These are phyloP conservation scores for Orychophragmus violaceus DNA, from an alignment of 345 rosid genomes.

Conservation along the genomic window DNA sequence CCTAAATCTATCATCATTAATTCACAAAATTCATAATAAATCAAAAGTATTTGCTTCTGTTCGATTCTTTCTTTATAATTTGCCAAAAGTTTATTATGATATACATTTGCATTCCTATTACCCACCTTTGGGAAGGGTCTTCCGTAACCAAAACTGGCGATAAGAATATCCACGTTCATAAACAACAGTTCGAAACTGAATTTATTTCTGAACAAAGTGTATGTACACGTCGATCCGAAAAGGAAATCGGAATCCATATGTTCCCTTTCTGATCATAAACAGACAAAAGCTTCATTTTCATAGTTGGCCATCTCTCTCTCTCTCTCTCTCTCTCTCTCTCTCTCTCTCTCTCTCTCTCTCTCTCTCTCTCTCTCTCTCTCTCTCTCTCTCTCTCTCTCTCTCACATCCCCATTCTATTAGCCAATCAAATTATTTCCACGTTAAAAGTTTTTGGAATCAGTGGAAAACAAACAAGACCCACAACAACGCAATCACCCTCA, in stretches of 20 bases:
- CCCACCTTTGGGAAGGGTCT: too few species aligned
- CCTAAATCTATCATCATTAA: too few species aligned
- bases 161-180: too few species aligned
- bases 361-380: conserved; percentile 22
- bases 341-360: conserved; percentile 25
- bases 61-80: too few species aligned
- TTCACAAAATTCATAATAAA: too few species aligned
- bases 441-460: conserved; percentile 25
- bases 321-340: conserved; percentile 22
- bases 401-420: background rate
- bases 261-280: conserved; percentile 11
- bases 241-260: conserved; percentile 12
- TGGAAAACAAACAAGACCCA: conserved; percentile 28
- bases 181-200: too few species aligned
- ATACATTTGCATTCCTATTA: too few species aligned
- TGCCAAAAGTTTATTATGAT: too few species aligned
- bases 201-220: background rate
- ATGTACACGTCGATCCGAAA: background rate
- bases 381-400: conserved; percentile 23
- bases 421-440: conserved; percentile 19
- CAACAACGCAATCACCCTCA: conserved; percentile 22
- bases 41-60: too few species aligned
- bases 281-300: conserved; percentile 31
- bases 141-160: too few species aligned
- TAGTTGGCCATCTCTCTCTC: conserved; percentile 25